Evolutionary conservation across 2,329 filamentous ascomycete genomes (phyloP).

Genomic region (Whalleya microplaca): DNA sequence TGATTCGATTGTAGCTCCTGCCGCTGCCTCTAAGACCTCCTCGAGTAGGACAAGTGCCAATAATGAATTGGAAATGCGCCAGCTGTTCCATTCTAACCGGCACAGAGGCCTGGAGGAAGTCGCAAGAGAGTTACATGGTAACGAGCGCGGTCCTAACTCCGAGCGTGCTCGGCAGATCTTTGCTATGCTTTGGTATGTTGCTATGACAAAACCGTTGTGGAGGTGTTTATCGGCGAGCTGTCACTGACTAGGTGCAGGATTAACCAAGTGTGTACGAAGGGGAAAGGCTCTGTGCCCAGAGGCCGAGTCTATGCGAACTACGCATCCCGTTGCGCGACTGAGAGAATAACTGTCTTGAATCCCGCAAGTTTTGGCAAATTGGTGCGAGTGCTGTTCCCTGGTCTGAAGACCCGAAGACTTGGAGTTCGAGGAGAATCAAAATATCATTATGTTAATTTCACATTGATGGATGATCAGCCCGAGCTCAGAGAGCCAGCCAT

Average conservation of each 20-base stretch:
- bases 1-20: constrained; percentile 52
- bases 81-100: constrained; percentile 72
- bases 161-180: constrained; percentile 85
- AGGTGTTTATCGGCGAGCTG: not conserved
- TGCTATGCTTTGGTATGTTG: constrained; percentile 80
- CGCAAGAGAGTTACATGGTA: constrained; percentile 74
- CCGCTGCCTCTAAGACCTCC: constrained; percentile 56
- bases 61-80: constrained; percentile 80
- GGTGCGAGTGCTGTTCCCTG: constrained; percentile 93
- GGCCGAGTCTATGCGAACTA: constrained; percentile 96
- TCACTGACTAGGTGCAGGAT: constrained; percentile 59
- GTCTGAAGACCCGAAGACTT: constrained; percentile 87
- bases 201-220: not conserved
- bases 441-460: constrained; percentile 86
- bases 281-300: constrained; percentile 85
- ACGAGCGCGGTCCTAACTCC: constrained; percentile 78
- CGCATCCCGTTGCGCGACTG: constrained; percentile 87
- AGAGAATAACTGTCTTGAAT: constrained; percentile 92
- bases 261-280: constrained; percentile 70
- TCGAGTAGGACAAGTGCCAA: constrained; percentile 71
- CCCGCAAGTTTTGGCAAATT: constrained; percentile 98
- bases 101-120: constrained; percentile 71
- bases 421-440: constrained; percentile 97
- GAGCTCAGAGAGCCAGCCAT: constrained; percentile 50
- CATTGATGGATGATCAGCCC: constrained; percentile 59